Conservation (phyloP, 176 grass and related monocot species). For the Elaeis guineensis region DNA sequence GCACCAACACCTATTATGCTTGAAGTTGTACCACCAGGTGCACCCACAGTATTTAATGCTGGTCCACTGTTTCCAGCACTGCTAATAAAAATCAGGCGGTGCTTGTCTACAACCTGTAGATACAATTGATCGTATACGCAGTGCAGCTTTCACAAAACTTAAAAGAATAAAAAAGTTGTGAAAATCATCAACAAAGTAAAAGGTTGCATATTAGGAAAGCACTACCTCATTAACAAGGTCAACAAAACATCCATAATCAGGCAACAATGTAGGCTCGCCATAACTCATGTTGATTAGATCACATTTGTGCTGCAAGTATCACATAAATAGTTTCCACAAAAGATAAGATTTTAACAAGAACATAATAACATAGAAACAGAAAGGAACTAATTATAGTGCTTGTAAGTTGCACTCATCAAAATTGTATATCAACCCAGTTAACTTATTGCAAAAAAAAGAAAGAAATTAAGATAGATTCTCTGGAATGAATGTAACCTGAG, state of each 20-base stretch:
- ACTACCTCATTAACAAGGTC: conserved; percentile 91
- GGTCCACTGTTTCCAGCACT: conserved; percentile 90
- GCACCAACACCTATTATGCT: conserved; percentile 97
- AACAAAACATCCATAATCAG: conserved; percentile 95
- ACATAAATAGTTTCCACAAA: conserved; percentile 9
- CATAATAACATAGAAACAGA: background rate
- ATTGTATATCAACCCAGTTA: no score
- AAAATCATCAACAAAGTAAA: background rate
- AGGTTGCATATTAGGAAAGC: conserved; percentile 4
- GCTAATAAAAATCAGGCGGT: conserved; percentile 90
- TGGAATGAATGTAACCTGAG: no score
- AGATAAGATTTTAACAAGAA: conserved; percentile 7
- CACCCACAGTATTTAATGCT: conserved; percentile 84
- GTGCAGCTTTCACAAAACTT: conserved; percentile 1
- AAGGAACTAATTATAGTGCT: no score
- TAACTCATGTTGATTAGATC: conserved; percentile 99
- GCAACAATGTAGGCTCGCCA: conserved; percentile 84
- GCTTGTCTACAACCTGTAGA: conserved; percentile 76
- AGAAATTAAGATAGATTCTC: no score
- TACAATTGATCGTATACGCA: conserved; percentile 21
- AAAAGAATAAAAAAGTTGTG: conserved; percentile 15
- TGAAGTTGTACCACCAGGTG: conserved; percentile 91
- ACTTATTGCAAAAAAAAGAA: no score
- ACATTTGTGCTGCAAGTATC: conserved; percentile 84
- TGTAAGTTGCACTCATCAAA: no score